These are phyloP conservation scores for Cutaneotrichosporon dermatis DNA, from an alignment of 1,284 basidiomycete genomes.

Conservation along the genomic window DNA sequence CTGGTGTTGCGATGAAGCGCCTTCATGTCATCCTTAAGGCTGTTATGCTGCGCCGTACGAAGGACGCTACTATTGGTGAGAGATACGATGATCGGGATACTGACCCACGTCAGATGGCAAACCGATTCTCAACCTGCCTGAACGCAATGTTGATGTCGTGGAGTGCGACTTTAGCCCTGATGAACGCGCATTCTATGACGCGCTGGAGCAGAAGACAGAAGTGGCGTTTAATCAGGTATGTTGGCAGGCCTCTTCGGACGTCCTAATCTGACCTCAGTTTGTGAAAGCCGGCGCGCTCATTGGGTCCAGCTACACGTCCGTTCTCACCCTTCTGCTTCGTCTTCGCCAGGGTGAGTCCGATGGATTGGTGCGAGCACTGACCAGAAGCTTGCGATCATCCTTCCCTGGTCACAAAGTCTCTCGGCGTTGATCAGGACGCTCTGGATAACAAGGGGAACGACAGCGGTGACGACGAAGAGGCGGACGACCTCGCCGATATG, in stretches of 20 bases:
- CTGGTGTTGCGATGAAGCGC: conserved; percentile 72
- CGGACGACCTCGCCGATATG: conserved; percentile 70
- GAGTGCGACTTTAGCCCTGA: conserved; percentile 66
- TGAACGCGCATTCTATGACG: conserved; percentile 77
- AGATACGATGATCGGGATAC: not conserved
- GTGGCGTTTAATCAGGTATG: conserved; percentile 59
- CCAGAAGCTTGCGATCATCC: conserved; percentile 80
- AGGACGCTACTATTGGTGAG: conserved; percentile 62
- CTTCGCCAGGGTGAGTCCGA: conserved; percentile 70
- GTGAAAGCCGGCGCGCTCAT: conserved; percentile 55
- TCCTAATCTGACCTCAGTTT: conserved; percentile 42
- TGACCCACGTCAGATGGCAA: conserved; percentile 61
- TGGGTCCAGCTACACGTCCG: conserved; percentile 66
- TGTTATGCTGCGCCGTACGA: conserved; percentile 86
- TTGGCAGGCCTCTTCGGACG: not conserved
- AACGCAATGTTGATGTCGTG: conserved; percentile 66
- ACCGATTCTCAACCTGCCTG: conserved; percentile 76
- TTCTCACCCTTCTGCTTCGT: conserved; percentile 75
- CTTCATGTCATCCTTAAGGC: conserved; percentile 77
- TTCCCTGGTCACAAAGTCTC: conserved; percentile 68
- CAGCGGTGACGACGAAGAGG: conserved; percentile 54
- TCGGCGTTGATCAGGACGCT: conserved; percentile 65
- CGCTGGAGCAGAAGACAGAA: conserved; percentile 70
- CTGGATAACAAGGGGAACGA: conserved; percentile 56
- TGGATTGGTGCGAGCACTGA: not conserved